These are phyloP conservation scores for Chenopodium quinoa DNA, from an alignment of 148 eudicot species.

Conservation along the genomic window DNA sequence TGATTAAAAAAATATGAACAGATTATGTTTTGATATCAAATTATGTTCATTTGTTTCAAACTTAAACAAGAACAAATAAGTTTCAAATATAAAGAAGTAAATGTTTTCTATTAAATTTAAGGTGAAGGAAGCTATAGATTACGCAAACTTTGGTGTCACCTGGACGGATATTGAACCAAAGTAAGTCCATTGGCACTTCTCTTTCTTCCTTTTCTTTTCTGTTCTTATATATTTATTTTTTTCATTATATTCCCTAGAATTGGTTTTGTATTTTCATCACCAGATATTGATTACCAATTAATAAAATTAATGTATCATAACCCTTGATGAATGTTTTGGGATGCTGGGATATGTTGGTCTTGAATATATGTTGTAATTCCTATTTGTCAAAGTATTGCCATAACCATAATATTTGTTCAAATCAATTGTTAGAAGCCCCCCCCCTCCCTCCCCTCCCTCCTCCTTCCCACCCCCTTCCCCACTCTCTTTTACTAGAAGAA, in stretches of 20 bases:
- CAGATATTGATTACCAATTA: not conserved
- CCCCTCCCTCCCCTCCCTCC: not conserved
- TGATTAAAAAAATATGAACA: too few species aligned
- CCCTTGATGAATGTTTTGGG: not conserved
- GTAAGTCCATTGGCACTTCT: slow-evolving; percentile 37
- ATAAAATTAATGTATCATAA: not conserved
- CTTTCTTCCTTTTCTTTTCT: too few species aligned
- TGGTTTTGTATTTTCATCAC: not conserved
- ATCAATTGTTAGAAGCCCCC: too few species aligned
- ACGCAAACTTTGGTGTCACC: slow-evolving; percentile 45
- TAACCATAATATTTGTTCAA: not conserved
- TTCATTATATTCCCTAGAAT: not conserved
- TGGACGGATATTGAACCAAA: slow-evolving; percentile 44
- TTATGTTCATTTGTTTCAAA: too few species aligned
- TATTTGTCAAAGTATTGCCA: not conserved
- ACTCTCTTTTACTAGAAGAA: too few species aligned
- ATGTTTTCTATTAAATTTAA: slow-evolving; percentile 26
- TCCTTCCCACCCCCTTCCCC: not conserved
- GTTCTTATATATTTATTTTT: too few species aligned
- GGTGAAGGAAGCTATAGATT: slow-evolving; percentile 71
- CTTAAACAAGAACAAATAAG: too few species aligned
- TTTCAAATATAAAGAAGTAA: not conserved
- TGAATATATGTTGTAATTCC: not conserved
- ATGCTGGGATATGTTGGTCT: not conserved
- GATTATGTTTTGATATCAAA: too few species aligned